Base-by-base conservation (phyloP, 176 grass and related monocot genomes). In the Phoenix dactylifera region DNA sequence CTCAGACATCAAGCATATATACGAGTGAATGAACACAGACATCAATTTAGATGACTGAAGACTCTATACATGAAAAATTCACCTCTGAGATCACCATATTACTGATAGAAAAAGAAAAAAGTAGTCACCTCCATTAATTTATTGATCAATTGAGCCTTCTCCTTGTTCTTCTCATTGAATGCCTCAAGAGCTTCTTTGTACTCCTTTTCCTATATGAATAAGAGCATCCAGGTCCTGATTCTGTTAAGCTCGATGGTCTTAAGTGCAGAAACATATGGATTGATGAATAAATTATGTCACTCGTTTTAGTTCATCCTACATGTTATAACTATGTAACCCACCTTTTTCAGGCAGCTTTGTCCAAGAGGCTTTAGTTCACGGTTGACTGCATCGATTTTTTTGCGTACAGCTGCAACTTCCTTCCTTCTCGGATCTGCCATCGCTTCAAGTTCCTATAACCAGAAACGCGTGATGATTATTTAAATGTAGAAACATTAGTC, bases 91-190 rank as follows among this genome's bases (percentile, higher is more conserved):
- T 22, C 50, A 51, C 50, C 22, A 12, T 58, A 54, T 16, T 12
- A 53, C 22, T 15, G 16, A 50, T 19, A 14, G 19, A 17, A 66
- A 19, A 7, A 4, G 6, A 5, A 48, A 26, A 22, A 26, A 29
- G 24, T 30, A 30, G 28, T 69, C 49, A 92, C 93, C 93, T 98
- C 93, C 64, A 88, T 85, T 57, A 98, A 71, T 70, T 81, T 88
- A 67, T 80, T 91, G 48, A 98, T 73, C n/a, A 98, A 76, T 51
- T 82, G 73, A n/a, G 84, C 76, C 52, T 98, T 98, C 79, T 98
- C 93, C 65, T 85, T 83, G 69, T 75, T 98, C 77, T 86, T 98
- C 12, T 85, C 93, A 71, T 89, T 89, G 70, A 89, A 98, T 49
- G 76, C 69, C 64, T 98, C 93, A 28, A 92, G 81, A 55, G 80